Evolutionary conservation across 2,329 filamentous ascomycete genomes (phyloP).

Genomic region (Fusarium tricinctum): DNA sequence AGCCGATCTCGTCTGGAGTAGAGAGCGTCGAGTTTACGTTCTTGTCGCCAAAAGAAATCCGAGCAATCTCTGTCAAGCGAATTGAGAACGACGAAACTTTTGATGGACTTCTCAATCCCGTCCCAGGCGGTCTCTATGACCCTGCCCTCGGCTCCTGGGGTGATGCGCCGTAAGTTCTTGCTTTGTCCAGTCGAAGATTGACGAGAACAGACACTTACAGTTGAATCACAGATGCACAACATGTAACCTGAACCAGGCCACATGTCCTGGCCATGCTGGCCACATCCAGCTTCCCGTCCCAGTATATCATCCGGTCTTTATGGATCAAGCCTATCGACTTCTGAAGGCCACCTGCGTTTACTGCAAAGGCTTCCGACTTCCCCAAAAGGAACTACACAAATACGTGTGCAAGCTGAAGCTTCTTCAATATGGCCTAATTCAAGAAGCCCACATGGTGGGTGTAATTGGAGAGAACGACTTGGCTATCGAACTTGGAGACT

Average conservation of each 20-base stretch:
- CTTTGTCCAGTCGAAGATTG: not conserved
- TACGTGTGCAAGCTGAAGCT: slow-evolving; percentile 88
- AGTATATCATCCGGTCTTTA: slow-evolving; percentile 96
- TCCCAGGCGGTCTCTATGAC: slow-evolving; percentile 93
- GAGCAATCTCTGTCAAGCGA: slow-evolving; percentile 89
- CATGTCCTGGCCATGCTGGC: slow-evolving; percentile 92
- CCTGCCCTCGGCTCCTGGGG: slow-evolving; percentile 90
- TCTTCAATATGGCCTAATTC: slow-evolving; percentile 84
- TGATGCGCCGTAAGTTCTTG: slow-evolving; percentile 76
- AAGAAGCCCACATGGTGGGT: slow-evolving; percentile 74
- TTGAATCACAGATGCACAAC: slow-evolving; percentile 79
- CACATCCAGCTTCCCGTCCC: slow-evolving; percentile 95
- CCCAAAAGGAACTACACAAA: slow-evolving; percentile 80
- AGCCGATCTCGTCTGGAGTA: slow-evolving; percentile 86
- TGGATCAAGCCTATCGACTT: slow-evolving; percentile 90
- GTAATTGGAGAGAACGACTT: slow-evolving; percentile 62
- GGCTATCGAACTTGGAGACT: slow-evolving; percentile 53
- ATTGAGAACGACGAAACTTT: slow-evolving; percentile 97
- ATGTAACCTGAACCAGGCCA: slow-evolving; percentile 84
- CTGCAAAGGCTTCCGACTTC: slow-evolving; percentile 87
- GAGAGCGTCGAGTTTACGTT: slow-evolving; percentile 91
- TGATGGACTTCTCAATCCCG: slow-evolving; percentile 89
- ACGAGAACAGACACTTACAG: slow-evolving; percentile 23
- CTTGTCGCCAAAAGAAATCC: slow-evolving; percentile 85
- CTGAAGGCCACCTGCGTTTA: slow-evolving; percentile 91